A percentile compares a stretch with the other conserved stretches of the same genome.
Evolutionary conservation across 768 basidiomycete genomes (phyloP).

Genomic region (Tylopilus sp.): DNA sequence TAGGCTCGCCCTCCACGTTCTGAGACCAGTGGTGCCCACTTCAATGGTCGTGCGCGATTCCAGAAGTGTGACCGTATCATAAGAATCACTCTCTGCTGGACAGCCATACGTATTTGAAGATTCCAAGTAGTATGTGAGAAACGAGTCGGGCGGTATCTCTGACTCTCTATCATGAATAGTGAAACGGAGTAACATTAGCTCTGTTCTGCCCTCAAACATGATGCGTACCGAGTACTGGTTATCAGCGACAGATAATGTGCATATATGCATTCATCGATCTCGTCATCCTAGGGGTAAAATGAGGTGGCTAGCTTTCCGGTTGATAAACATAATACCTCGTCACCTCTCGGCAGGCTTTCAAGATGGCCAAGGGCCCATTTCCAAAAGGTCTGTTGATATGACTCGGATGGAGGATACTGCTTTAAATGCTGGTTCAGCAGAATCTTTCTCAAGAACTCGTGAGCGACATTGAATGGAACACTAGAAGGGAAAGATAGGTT

Average conservation of each 20-base stretch:
- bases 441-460: constrained; percentile 52
- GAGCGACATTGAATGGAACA: constrained; percentile 38
- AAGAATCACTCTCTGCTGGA: constrained; percentile 11
- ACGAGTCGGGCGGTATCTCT: constrained; percentile 42
- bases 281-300: constrained; percentile 42
- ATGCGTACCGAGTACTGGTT: constrained; percentile 29
- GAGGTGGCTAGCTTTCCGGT: background rate
- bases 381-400: constrained; percentile 69
- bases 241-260: constrained; percentile 52
- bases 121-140: constrained; percentile 65
- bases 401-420: constrained; percentile 57
- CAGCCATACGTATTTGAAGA: background rate
- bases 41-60: constrained; percentile 76
- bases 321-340: constrained; percentile 43
- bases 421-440: constrained; percentile 51
- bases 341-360: constrained; percentile 38
- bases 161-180: constrained; percentile 13
- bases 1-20: constrained; percentile 77
- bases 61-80: constrained; percentile 53
- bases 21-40: constrained; percentile 72
- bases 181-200: background rate
- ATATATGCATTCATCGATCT: constrained; percentile 67
- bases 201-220: background rate
- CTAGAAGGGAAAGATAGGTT: constrained; percentile 40
- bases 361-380: constrained; percentile 62